A percentile compares a stretch with the other conserved stretches of the same genome.
phyloP scores from a whole-genome alignment of 2,329 filamentous ascomycete species.

The Xylariomycetidae sp. region DNA sequence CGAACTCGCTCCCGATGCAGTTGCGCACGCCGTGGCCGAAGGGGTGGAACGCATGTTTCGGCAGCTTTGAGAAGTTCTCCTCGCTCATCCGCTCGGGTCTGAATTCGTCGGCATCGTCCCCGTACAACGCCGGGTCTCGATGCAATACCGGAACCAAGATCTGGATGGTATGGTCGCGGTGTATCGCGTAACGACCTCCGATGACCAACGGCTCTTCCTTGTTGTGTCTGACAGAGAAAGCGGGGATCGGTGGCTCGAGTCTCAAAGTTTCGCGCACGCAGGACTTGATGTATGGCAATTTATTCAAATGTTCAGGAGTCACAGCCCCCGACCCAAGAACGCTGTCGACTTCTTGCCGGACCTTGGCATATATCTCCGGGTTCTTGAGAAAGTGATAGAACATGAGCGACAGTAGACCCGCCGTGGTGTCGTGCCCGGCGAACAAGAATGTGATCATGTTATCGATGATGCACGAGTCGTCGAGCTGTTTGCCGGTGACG shows the following conservation, averaged over 20 bases:
- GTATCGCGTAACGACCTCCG: conserved; percentile 48
- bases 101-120: conserved; percentile 51
- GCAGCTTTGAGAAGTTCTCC: conserved; percentile 35
- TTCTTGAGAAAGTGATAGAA: conserved; percentile 48
- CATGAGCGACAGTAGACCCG: conserved; percentile 40
- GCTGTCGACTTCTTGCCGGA: conserved; percentile 47
- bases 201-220: conserved; percentile 42
- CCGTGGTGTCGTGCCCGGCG: conserved; percentile 49
- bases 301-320: conserved; percentile 40
- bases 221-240: conserved; percentile 35
- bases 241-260: conserved; percentile 43
- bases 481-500: conserved; percentile 7
- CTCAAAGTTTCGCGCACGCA: conserved; percentile 50
- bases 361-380: conserved; percentile 40
- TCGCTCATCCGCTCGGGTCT: conserved; percentile 59
- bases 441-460: conserved; percentile 14
- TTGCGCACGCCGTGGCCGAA: conserved; percentile 49
- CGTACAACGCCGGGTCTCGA: conserved; percentile 51
- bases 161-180: conserved; percentile 37
- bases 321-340: conserved; percentile 42
- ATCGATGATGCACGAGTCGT: conserved; percentile 8
- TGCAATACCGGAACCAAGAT: conserved; percentile 46
- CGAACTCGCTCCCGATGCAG: conserved; percentile 50
- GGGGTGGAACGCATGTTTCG: conserved; percentile 43
- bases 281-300: conserved; percentile 52